Evolutionary conservation across 2,329 filamentous ascomycete species (phyloP).

Genomic region (Sarocladium oryzae): DNA sequence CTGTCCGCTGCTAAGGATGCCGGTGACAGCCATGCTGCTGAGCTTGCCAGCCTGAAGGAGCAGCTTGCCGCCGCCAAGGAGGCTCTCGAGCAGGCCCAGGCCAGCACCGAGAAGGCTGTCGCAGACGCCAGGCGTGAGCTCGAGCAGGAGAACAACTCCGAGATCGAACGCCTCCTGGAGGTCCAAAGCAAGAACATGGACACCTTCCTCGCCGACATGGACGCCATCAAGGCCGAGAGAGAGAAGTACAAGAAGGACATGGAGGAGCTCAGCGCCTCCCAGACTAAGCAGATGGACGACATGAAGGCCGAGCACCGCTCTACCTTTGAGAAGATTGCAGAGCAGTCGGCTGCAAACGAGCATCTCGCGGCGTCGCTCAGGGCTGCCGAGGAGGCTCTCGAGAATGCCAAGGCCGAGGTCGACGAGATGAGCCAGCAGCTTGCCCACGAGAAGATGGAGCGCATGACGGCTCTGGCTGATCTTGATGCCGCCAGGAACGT

Average conservation of each 20-base stretch:
- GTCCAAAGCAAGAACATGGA: constrained; percentile 36
- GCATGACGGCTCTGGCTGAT: constrained; percentile 52
- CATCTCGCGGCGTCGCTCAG: constrained; percentile 30
- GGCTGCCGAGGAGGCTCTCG: constrained; percentile 35
- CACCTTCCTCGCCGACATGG: constrained; percentile 11
- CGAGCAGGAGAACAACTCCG: constrained; percentile 37
- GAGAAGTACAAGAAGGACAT: constrained; percentile 34
- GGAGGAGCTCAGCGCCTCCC: constrained; percentile 31
- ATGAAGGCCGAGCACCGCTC: constrained; percentile 32
- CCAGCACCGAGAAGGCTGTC: constrained; percentile 23
- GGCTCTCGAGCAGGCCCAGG: constrained; percentile 14
- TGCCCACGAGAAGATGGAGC: constrained; percentile 53
- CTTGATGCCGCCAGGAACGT: constrained; percentile 51
- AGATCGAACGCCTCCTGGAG: constrained; percentile 40
- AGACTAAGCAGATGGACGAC: constrained; percentile 33
- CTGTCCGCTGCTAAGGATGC: constrained; percentile 23
- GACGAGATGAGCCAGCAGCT: constrained; percentile 46
- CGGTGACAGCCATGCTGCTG: constrained; percentile 21
- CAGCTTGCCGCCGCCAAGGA: constrained; percentile 26
- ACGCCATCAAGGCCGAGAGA: constrained; percentile 30
- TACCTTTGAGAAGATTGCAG: constrained; percentile 26
- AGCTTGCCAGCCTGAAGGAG: constrained; percentile 24
- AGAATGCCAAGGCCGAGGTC: constrained; percentile 40
- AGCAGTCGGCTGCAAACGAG: constrained; percentile 28
- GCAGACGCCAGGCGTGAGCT: constrained; percentile 37